Evolutionary conservation across 345 rosid species (phyloP), one percentile per base, ranked within the genome.

Genomic region (Capsella bursapastoris): DNA sequence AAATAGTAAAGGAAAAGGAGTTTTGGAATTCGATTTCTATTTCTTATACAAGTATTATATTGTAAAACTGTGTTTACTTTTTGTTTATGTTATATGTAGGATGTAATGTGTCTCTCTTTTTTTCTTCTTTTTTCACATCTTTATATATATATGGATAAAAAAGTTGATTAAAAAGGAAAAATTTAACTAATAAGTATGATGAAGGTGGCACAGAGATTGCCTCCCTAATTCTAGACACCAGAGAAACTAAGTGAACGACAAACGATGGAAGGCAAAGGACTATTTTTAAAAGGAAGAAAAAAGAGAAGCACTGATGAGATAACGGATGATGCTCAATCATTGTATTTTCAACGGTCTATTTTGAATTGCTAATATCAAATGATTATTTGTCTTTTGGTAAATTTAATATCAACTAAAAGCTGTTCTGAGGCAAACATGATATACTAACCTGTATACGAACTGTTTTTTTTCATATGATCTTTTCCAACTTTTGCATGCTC

Each of bases 191-290:
- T 15, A 70, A 70, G 52, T 28, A 62, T 64, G 77, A 64, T 75
- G 73, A 51, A 32, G 37, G 64, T 60, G 62, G 79, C 25, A 31
- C 48, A 60, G 12, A 67, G 48, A 51, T 14, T 68, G 74, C 74
- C 50, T 59, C 79, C 79, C 49, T 32, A 59, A 34, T 34, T 59
- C 56, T 44, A 34, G 63, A 75, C 74, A 75, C 41, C 69, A 57
- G 28, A 57, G 51, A 75, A n/a, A 32, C 51, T 8, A 50, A 67
- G 67, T 16, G 68, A 58, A 75, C 52, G 62, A 40, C 37, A 59
- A 47, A 40, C 44, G 50, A 49, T 67, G 47, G 47, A 27, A 67
- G 48, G 47, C 43, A 35, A 68, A 16, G 68, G 56, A 67, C 27
- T 59, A 13, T 28, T 64, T 37, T 48, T 27, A 16, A 48, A 44